Evolutionary conservation across 2,329 filamentous ascomycete genomes (phyloP), one percentile per base, ranked within the genome.

Genomic region (Venturiaceae sp.): DNA sequence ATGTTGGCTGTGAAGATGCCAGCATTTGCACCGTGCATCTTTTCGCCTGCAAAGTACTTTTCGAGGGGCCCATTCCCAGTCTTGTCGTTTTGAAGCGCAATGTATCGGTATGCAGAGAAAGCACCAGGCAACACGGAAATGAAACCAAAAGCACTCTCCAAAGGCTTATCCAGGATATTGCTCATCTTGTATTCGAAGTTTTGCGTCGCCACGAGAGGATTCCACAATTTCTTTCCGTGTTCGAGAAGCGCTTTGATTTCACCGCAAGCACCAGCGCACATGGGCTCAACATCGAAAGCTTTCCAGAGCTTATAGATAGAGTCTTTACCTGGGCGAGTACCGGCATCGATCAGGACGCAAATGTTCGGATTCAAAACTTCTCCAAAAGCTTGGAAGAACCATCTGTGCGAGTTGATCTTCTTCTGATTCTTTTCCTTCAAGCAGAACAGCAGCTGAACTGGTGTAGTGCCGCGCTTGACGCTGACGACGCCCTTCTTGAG

Each of bases 161-260:
- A 78, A 2, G 94, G 94, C 76, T 99, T 99, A 72, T 99, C 94
- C 47, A 99, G 81, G 69, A 99, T 99, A 69, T 99, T 99, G 72
- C 90, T 96, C 88, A 99, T 96, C 81, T 99, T 99, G 81, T 99
- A 99, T 77, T 99, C 94, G 66, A 99, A 99, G 69, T 99, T 99
- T 68, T 99, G 94, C 0, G 92, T 92, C 2, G 94, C 94, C 23
- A 99, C 89, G 4, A 99, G 81, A 0, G 94, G 94, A 68, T 97
- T 99, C 64, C 96, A 71, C 36, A 99, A 81, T 66, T 95, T 91
- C 73, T 88, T 92, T 63, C 92, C 92, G 60, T 83, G 84, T 28
- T 86, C 87, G 75, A 97, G 79, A 92, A 97, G 96, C 64, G 92
- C 92, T 74, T 99, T 97, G 78, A 99, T 99, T 73, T 99, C 94